Base-by-base conservation (phyloP, 176 grass and related monocot species). In the Dactylis glomerata region DNA sequence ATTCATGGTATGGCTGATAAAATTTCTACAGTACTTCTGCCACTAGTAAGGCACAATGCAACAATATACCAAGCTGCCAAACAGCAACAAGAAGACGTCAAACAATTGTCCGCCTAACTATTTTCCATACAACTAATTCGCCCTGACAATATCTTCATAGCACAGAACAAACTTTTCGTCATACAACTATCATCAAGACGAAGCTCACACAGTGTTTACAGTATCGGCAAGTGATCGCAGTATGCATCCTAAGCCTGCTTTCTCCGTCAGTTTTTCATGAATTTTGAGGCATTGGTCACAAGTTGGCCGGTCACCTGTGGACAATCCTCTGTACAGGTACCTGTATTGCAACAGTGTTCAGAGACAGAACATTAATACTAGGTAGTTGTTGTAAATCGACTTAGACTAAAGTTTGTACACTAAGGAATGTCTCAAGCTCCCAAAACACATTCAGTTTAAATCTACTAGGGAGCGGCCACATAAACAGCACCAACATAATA, bases 261-360 rank as follows among this genome's bases (percentile, higher is more conserved):
- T 92, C 78, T 94, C 96, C 3, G 91, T 96, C 47, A 99, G 86
- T 19, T 96, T 96, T 83, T 99, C 89, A 65, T 99, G 96, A 77
- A 99, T 99, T 95, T 92, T 94, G 73, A 99, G 93, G 84, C 93
- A 99, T 58, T 99, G 93, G 75, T 96, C 91, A 19, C 91, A 99
- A 71, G 91, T 99, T 24, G 93, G 93, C 22, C 93, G 68, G 61
- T 99, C 96, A 49, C 96, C 96, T 0, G 96, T 96, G 56, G 96
- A 87, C 69, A 96, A 86, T 44, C 96, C 95, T 92, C 92, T 91
- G 89, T 97, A 97, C 22, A 97, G 88, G 84, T 94, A 99, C 84
- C 96, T 97, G 61, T 74, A 84, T 81, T 20, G 37, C 42, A 62
- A 31, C 36, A 8, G 3, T 36, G 76, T 79, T 81, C 42, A 69